Conservation (phyloP, 768 basidiomycete species). For the Russula dissimulans region DNA sequence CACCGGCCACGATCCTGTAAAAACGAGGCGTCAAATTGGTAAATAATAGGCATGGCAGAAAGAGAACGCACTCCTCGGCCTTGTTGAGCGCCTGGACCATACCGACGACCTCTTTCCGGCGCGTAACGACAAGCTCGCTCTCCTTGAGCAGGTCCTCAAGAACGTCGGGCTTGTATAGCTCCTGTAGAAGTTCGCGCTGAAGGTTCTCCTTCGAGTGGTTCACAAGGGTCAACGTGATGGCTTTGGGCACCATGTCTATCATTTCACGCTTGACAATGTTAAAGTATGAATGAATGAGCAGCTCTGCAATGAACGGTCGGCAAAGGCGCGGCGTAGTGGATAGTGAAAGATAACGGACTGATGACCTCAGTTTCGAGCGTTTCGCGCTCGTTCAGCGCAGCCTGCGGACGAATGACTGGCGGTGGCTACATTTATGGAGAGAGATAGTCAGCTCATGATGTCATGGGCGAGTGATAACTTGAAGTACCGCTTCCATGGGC, state of each 20-base stretch:
- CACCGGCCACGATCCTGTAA: slow-evolving; percentile 54
- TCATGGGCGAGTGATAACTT: neutral
- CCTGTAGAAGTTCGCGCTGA: slow-evolving; percentile 88
- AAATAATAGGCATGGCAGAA: neutral
- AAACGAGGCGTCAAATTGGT: slow-evolving; percentile 7
- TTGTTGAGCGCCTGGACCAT: slow-evolving; percentile 95
- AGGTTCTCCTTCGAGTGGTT: slow-evolving; percentile 90
- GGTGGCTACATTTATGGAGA: slow-evolving; percentile 53
- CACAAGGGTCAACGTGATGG: slow-evolving; percentile 85
- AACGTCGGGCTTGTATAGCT: slow-evolving; percentile 95
- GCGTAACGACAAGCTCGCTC: slow-evolving; percentile 78
- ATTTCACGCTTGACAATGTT: slow-evolving; percentile 98
- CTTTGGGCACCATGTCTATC: slow-evolving; percentile 99
- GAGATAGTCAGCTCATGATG: slow-evolving; percentile 21
- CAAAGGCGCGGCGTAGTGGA: neutral
- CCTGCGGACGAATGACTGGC: slow-evolving; percentile 77
- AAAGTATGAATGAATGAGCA: slow-evolving; percentile 94
- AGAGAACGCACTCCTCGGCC: slow-evolving; percentile 76
- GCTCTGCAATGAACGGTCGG: slow-evolving; percentile 40
- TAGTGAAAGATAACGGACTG: slow-evolving; percentile 49
- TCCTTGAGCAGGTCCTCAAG: slow-evolving; percentile 93
- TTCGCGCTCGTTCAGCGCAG: slow-evolving; percentile 87
- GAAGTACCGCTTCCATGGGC: slow-evolving; percentile 47
- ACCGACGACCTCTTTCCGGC: slow-evolving; percentile 87
- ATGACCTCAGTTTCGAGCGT: slow-evolving; percentile 99